Percentiles rank a stretch among this genome's conserved stretches.
These are phyloP conservation scores for Apiotrichum akiyoshidainum DNA, from an alignment of 1,284 basidiomycete genomes.

Conservation along the genomic window DNA sequence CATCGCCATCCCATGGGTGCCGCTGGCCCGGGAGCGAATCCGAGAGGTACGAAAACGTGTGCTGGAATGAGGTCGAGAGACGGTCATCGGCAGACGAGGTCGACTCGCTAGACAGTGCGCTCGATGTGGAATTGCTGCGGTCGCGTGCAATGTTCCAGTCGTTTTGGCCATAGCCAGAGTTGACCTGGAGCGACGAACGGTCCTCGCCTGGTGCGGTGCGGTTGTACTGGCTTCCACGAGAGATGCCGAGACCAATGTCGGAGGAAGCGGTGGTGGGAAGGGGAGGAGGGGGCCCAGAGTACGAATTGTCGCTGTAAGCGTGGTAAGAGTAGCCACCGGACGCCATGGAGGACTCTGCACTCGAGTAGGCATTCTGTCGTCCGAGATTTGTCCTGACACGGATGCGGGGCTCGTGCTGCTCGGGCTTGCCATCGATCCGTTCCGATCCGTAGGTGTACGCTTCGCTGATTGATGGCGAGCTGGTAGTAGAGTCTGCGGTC, in stretches of 20 bases:
- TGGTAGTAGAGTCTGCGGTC: constrained; percentile 41
- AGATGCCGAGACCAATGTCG: constrained; percentile 14
- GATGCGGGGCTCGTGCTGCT: constrained; percentile 32
- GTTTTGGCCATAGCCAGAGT: neutral
- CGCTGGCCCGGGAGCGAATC: constrained; percentile 5
- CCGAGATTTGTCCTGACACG: constrained; percentile 35
- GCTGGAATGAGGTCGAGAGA: constrained; percentile 13
- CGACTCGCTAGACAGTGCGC: constrained; percentile 15
- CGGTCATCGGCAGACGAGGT: constrained; percentile 14
- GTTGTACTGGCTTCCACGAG: constrained; percentile 2
- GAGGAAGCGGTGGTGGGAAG: constrained; percentile 33
- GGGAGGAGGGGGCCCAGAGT: constrained; percentile 34
- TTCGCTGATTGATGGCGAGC: constrained; percentile 36
- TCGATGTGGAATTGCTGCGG: constrained; percentile 38
- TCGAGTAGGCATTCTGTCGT: constrained; percentile 43
- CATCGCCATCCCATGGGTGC: constrained; percentile 26
- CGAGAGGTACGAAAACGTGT: constrained; percentile 21
- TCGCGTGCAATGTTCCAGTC: constrained; percentile 21
- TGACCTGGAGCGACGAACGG: neutral
- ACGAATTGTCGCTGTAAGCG: constrained; percentile 30
- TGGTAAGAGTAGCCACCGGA: constrained; percentile 41
- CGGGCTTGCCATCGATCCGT: constrained; percentile 23
- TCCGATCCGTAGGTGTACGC: constrained; percentile 33
- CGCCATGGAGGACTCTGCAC: constrained; percentile 45
- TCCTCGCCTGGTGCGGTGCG: constrained; percentile 1